A percentile compares a stretch with the other conserved stretches of the same genome.
These are phyloP conservation scores for Draba incana DNA, from an alignment of 345 rosid species.

Conservation along the genomic window DNA sequence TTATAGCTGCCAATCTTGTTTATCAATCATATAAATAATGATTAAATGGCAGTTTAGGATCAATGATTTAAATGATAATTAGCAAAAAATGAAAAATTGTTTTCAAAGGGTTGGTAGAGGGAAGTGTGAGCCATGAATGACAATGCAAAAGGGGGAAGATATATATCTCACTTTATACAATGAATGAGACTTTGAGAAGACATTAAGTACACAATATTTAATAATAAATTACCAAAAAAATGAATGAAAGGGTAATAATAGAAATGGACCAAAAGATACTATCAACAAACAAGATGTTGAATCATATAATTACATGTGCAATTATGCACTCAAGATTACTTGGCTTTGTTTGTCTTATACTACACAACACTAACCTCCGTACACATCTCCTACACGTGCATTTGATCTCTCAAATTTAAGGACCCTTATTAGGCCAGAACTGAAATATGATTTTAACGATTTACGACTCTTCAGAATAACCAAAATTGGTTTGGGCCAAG, in stretches of 20 bases:
- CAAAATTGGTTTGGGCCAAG: too few species aligned
- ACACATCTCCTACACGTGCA: constrained; percentile 38
- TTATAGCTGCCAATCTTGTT: constrained; percentile 19
- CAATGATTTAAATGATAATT: constrained; percentile 10
- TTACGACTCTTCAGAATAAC: too few species aligned
- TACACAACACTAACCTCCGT: constrained; percentile 45
- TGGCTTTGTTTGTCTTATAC: constrained; percentile 45
- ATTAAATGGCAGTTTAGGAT: constrained; percentile 29
- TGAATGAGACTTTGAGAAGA: constrained; percentile 53
- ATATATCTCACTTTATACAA: constrained; percentile 47
- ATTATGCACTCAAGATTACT: constrained; percentile 42
- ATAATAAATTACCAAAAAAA: neutral
- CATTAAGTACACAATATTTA: constrained; percentile 39
- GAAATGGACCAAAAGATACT: constrained; percentile 31
- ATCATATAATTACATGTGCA: constrained; percentile 45
- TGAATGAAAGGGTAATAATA: constrained; percentile 16
- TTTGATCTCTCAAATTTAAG: constrained; percentile 15
- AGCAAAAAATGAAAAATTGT: constrained; percentile 7
- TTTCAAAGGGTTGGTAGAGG: constrained; percentile 58
- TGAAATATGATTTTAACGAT: constrained; percentile 1
- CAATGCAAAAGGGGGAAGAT: constrained; percentile 40
- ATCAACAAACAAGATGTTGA: constrained; percentile 40
- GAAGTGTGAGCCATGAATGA: constrained; percentile 41
- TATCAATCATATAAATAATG: constrained; percentile 19
- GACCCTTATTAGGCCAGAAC: neutral